Percentiles rank a stretch among this genome's conserved stretches.
Evolutionary conservation across 768 basidiomycete genomes (phyloP).

Genomic region (Symmetrospora coprosmae): DNA sequence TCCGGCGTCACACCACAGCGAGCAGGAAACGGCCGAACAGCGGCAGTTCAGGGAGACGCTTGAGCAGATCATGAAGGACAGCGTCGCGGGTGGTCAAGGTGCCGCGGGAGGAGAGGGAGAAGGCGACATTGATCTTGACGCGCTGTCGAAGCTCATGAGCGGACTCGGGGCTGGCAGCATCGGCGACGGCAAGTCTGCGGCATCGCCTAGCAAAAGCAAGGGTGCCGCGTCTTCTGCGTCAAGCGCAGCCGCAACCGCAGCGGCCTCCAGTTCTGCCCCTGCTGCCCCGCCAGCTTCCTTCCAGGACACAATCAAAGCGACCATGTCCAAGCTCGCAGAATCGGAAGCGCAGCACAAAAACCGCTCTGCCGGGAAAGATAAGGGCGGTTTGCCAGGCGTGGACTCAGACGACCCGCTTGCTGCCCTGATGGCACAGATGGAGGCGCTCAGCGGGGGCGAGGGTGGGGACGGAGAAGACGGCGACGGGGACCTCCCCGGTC

Average conservation of each 20-base stretch:
- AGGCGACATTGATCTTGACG: slow-evolving; percentile 19
- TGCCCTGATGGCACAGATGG: slow-evolving; percentile 33
- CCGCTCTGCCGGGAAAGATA: not conserved
- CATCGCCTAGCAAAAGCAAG: slow-evolving; percentile 21
- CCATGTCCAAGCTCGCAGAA: slow-evolving; percentile 60
- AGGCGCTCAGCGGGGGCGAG: not conserved
- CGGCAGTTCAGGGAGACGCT: slow-evolving; percentile 17
- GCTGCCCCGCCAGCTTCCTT: slow-evolving; percentile 40
- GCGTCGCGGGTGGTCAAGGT: slow-evolving; percentile 10
- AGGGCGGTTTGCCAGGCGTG: not conserved
- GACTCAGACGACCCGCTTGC: slow-evolving; percentile 29
- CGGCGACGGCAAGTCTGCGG: not conserved
- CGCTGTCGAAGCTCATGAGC: not conserved
- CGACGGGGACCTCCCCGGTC: slow-evolving; percentile 43
- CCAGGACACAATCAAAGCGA: slow-evolving; percentile 54
- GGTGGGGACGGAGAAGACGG: slow-evolving; percentile 31
- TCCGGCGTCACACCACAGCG: not conserved
- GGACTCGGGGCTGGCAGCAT: not conserved
- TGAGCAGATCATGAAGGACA: slow-evolving; percentile 23
- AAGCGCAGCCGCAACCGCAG: slow-evolving; percentile 20
- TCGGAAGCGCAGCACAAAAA: slow-evolving; percentile 30
- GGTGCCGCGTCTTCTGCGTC: slow-evolving; percentile 25
- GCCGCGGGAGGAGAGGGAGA: not conserved
- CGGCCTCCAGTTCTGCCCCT: slow-evolving; percentile 17
- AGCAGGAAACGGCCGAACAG: slow-evolving; percentile 9